These are phyloP conservation scores for Talaromyces piceae DNA, from an alignment of 2,329 filamentous ascomycete genomes.

Conservation along the genomic window DNA sequence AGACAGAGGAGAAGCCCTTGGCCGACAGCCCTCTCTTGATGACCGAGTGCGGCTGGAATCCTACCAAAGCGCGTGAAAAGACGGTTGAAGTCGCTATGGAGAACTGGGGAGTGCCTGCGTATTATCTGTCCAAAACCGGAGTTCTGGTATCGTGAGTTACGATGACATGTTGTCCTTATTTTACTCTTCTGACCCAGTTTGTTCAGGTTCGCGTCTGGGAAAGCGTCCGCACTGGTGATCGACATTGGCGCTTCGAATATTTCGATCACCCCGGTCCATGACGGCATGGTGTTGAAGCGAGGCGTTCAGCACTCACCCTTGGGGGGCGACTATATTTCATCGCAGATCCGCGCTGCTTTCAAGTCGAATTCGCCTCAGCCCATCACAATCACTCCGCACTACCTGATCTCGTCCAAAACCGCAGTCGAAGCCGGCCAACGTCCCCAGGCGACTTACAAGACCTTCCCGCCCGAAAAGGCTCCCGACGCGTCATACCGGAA, in stretches of 20 bases:
- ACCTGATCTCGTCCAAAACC: constrained; percentile 78
- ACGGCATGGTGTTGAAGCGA: constrained; percentile 89
- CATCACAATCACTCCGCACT: constrained; percentile 76
- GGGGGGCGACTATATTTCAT: constrained; percentile 82
- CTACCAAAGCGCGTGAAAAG: constrained; percentile 80
- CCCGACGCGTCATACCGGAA: constrained; percentile 65
- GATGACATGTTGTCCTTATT: background rate
- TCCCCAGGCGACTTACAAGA: constrained; percentile 66
- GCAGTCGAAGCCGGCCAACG: constrained; percentile 79
- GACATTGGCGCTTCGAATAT: constrained; percentile 86
- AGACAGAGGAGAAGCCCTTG: constrained; percentile 64
- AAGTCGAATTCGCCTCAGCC: constrained; percentile 56
- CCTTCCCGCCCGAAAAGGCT: constrained; percentile 54
- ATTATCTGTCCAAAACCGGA: constrained; percentile 83
- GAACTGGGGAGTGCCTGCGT: constrained; percentile 89
- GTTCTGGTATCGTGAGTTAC: constrained; percentile 65
- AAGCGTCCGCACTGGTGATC: constrained; percentile 84
- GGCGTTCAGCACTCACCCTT: constrained; percentile 78
- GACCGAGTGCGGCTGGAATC: constrained; percentile 92
- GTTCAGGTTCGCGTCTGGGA: constrained; percentile 72
- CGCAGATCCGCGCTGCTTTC: constrained; percentile 78
- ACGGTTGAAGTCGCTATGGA: constrained; percentile 96
- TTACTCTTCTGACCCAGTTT: constrained; percentile 5
- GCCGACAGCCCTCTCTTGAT: constrained; percentile 85
- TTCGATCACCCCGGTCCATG: constrained; percentile 83